These are phyloP conservation scores for Sporothrix schenckii DNA, from an alignment of 2,329 filamentous ascomycete genomes.

Conservation along the genomic window DNA sequence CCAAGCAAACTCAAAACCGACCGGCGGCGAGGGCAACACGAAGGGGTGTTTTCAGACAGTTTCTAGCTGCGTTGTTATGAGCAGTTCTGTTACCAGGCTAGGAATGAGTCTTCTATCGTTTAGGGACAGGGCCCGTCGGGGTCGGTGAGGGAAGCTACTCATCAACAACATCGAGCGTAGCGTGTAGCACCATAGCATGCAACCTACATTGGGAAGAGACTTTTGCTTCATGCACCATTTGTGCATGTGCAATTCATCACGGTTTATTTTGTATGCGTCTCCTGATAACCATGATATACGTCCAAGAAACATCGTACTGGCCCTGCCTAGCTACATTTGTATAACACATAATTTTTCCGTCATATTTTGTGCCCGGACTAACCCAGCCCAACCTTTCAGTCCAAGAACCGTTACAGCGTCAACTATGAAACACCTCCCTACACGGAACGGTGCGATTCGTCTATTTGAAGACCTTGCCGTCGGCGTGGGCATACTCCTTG, in stretches of 20 bases:
- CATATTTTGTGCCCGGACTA: slow-evolving; percentile 1
- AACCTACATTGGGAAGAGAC: background rate
- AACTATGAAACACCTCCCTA: background rate
- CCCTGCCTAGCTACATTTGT: slow-evolving; percentile 25
- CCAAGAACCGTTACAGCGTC: slow-evolving; percentile 2
- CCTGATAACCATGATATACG: slow-evolving; percentile 22
- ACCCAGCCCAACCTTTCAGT: background rate
- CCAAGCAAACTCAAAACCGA: no score
- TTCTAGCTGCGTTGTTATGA: no score
- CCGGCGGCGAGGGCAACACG: no score
- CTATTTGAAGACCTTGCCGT: slow-evolving; percentile 99
- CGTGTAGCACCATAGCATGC: background rate
- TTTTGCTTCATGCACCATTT: background rate
- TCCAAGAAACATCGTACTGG: slow-evolving; percentile 24
- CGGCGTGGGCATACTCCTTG: slow-evolving; percentile 86
- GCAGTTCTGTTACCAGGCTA: no score
- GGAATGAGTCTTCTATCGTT: no score
- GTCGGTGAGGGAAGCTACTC: no score
- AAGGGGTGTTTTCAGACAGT: no score
- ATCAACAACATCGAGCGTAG: no score
- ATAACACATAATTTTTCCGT: slow-evolving; percentile 14
- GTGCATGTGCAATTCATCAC: background rate
- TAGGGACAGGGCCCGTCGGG: no score
- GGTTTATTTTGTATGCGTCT: slow-evolving; percentile 24
- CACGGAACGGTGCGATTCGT: slow-evolving; percentile 31